These are phyloP conservation scores for Phaffomyces opuntiae DNA, from an alignment of 805 yeast genomes.

Conservation along the genomic window DNA sequence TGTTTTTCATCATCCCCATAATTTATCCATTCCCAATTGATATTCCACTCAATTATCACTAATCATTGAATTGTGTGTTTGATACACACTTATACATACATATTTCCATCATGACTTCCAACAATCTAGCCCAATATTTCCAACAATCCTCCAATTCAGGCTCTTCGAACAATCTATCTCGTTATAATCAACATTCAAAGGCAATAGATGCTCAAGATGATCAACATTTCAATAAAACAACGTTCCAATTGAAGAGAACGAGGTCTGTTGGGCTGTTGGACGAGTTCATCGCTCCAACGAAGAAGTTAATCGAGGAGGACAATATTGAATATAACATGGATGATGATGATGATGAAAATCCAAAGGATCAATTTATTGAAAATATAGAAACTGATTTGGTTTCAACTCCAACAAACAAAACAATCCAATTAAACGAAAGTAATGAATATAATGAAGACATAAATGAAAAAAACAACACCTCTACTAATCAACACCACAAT, in stretches of 20 bases:
- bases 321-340: slow-evolving; percentile 3
- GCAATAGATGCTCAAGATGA: slow-evolving; percentile 67
- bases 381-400: slow-evolving; percentile 12
- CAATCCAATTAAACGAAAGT: slow-evolving; percentile 13
- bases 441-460: slow-evolving; percentile 36
- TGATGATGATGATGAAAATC: slow-evolving; percentile 9
- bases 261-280: slow-evolving; percentile 77
- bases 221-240: slow-evolving; percentile 59
- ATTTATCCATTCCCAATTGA: too few species aligned
- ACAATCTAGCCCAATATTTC: too few species aligned
- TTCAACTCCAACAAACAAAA: slow-evolving; percentile 8
- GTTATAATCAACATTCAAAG: slow-evolving; percentile 17
- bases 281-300: slow-evolving; percentile 50
- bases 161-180: slow-evolving; percentile 12
- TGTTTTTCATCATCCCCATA: too few species aligned
- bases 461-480: slow-evolving; percentile 15
- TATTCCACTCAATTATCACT: too few species aligned
- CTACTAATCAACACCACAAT: slow-evolving; percentile 10
- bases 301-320: slow-evolving; percentile 28
- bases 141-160: background rate
- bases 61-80: too few species aligned
- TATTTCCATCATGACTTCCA: too few species aligned
- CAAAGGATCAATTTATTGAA: slow-evolving; percentile 18
- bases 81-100: too few species aligned
- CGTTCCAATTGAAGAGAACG: slow-evolving; percentile 74